Conservation (phyloP, 2,329 filamentous ascomycete genomes). For the Penicillium occitanis region DNA sequence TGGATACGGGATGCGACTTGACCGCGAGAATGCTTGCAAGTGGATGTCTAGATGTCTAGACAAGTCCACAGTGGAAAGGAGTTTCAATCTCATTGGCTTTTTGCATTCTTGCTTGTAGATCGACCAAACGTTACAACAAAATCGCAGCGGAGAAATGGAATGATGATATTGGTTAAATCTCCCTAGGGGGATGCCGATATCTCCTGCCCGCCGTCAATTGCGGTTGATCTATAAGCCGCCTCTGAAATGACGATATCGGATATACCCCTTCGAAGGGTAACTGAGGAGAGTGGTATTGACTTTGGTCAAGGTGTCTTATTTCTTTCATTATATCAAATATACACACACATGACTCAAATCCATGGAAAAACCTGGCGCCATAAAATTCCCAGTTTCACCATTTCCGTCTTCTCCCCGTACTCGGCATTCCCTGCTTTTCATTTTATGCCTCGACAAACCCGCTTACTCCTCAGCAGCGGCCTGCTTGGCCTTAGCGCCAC, state of each 20-base stretch:
- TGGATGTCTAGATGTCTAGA: neutral
- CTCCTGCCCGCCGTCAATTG: neutral
- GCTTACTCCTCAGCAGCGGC: constrained; percentile 48
- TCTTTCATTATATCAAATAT: constrained; percentile 11
- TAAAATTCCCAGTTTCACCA: constrained; percentile 4
- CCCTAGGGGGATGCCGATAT: neutral
- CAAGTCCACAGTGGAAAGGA: neutral
- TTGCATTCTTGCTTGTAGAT: neutral
- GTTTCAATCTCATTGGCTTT: neutral
- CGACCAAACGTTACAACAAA: neutral
- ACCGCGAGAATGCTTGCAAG: neutral
- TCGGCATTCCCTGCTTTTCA: neutral
- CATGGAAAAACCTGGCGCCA: constrained; percentile 11
- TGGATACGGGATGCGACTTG: neutral
- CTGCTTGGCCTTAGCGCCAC: constrained; percentile 76
- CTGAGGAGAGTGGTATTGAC: neutral
- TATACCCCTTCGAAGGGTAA: neutral
- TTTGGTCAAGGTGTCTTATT: constrained; percentile 14
- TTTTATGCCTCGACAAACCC: neutral
- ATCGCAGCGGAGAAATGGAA: constrained; percentile 4
- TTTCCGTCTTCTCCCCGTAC: neutral
- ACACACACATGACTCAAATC: constrained; percentile 7
- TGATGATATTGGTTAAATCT: neutral
- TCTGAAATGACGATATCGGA: neutral
- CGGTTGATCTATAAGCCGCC: neutral